Conservation (phyloP, 768 basidiomycete species). For the Russula sp. region DNA sequence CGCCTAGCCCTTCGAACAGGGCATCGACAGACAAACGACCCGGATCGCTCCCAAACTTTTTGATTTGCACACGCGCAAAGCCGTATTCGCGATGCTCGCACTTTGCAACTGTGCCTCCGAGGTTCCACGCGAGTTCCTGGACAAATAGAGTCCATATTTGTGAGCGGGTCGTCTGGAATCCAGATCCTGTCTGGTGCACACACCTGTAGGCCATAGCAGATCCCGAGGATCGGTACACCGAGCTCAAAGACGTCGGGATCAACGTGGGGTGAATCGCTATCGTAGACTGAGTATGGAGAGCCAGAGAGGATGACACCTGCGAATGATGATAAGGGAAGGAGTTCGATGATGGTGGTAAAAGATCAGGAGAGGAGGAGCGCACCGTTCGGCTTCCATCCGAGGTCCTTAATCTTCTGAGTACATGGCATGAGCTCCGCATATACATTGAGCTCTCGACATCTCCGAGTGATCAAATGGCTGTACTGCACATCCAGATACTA, state of each 20-base stretch:
- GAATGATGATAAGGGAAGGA: neutral
- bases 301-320: conserved; percentile 94
- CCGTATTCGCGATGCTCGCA: conserved; percentile 96
- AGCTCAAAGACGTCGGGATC: conserved; percentile 88
- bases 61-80: conserved; percentile 75
- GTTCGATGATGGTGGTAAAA: neutral
- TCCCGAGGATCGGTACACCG: conserved; percentile 90
- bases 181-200: conserved; percentile 29
- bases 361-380: conserved; percentile 25
- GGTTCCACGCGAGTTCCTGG: conserved; percentile 90
- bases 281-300: conserved; percentile 98
- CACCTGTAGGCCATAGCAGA: conserved; percentile 96
- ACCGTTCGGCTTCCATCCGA: conserved; percentile 96
- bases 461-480: conserved; percentile 93
- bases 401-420: conserved; percentile 82
- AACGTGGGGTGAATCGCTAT: conserved; percentile 85
- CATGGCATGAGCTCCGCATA: conserved; percentile 98
- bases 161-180: neutral
- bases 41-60: conserved; percentile 51
- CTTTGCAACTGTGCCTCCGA: conserved; percentile 79
- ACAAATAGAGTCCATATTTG: neutral
- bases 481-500: conserved; percentile 52
- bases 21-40: conserved; percentile 52
- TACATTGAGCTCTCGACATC: conserved; percentile 96
- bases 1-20: conserved; percentile 83